phyloP scores from a whole-genome alignment of 176 grass and related monocot species.

The Coix lacrymajobi region DNA sequence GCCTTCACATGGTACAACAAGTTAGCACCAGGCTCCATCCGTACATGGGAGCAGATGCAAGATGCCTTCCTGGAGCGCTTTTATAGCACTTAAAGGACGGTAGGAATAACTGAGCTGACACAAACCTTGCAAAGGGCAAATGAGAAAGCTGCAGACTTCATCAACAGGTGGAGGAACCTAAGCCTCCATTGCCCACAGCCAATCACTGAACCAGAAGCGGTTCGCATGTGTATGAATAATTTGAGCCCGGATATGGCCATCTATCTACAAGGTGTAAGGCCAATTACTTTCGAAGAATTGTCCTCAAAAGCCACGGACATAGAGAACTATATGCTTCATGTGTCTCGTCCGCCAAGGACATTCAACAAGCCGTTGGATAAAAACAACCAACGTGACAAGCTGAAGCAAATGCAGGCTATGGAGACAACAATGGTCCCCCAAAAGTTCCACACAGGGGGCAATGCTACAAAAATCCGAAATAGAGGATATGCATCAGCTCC shows the following conservation, averaged over 20 bases:
- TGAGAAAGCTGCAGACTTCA: neutral
- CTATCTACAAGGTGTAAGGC: neutral
- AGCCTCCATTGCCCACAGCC: neutral
- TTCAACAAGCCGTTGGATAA: neutral
- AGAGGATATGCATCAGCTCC: rapidly evolving
- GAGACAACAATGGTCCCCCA: rapidly evolving
- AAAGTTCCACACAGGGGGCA: neutral
- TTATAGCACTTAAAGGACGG: neutral
- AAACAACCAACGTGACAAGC: too few species aligned
- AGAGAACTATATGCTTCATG: neutral
- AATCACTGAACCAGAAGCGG: neutral
- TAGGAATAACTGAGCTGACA: neutral
- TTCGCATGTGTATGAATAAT: neutral
- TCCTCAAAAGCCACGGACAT: neutral
- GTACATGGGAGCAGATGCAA: neutral
- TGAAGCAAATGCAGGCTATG: neutral
- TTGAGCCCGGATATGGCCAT: neutral
- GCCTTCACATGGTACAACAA: neutral
- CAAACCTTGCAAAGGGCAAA: neutral
- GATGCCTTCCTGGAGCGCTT: neutral
- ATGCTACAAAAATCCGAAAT: neutral
- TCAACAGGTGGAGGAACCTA: neutral
- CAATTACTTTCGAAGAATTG: neutral
- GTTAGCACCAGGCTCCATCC: neutral
- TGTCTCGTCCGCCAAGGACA: neutral